Evolutionary conservation across 1,284 basidiomycete species (phyloP), one percentile per base, ranked within the genome.

Genomic region (Erythrobasidium hasegawianum): DNA sequence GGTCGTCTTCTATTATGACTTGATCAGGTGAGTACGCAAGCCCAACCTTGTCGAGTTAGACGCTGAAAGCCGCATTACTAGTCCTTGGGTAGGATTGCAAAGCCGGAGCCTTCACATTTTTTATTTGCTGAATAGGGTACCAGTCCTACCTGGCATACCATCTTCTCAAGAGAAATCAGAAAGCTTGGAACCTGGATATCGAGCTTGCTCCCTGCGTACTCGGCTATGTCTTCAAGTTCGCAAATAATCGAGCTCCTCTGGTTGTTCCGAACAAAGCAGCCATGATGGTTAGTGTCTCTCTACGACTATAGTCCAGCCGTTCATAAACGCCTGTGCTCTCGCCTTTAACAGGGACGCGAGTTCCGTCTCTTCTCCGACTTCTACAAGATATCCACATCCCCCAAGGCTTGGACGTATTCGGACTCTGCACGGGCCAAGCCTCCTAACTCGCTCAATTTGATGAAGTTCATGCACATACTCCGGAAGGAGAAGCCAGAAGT

Each of bases 201-300:
- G 50, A 20, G 14, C 55, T 65, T 11, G 43, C 57, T 45, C 62
- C 62, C 22, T 43, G 29, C 43, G 41, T 47, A 14, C 16, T 65
- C 14, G 62, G 62, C 9, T 64, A 56, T 20, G 49, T 64, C 10
- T 64, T 64, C 27, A 50, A 64, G 29, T 41, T 45, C 29, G 27
- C 55, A 18, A 43, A 43, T 24, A 65, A 65, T 58, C 14, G 45
- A 38, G 62, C 62, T 33, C 62, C 62, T 14, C 62, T 65, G 3
- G 47, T 58, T n/a, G 62, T 65, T 8, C 55, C 20, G 9, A 65
- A 65, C 47, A 65, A 65, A 47, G 56, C 41, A 41, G 49, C 38
- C 18, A 65, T 65, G 62, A 65, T 65, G 62, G 50, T 53, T 8
- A 22, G 50, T n/a, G n/a, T n/a, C n/a, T n/a, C n/a, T n/a, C n/a